Conservation (phyloP, 371 early-diverging fungal species). For the Ecytonucleospora hepatopenaei region DNA sequence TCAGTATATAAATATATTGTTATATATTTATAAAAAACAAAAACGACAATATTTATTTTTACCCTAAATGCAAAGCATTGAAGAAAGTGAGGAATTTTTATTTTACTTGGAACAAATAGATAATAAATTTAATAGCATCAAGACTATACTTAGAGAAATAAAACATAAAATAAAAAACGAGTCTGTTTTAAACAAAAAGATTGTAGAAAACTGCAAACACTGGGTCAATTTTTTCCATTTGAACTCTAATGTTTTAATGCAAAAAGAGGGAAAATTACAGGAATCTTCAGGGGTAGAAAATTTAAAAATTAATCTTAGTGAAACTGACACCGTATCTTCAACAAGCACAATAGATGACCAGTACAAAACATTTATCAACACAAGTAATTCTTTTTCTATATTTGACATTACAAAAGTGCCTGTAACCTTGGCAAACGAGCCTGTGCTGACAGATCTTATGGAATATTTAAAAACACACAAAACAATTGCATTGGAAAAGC, state of each 20-base stretch:
- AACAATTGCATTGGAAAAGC: conserved; percentile 17
- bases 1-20: not conserved
- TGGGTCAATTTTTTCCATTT: conserved; percentile 31
- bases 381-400: not conserved
- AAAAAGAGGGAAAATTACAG: not conserved
- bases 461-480: conserved; percentile 18
- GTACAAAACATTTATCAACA: not conserved
- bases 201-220: conserved; percentile 20
- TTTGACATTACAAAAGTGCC: conserved; percentile 41
- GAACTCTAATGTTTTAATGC: not conserved
- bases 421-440: conserved; percentile 31
- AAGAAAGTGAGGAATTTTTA: conserved; percentile 45
- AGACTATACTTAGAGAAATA: conserved; percentile 38
- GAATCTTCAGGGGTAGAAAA: not conserved
- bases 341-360: not conserved
- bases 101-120: conserved; percentile 43
- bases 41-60: not conserved
- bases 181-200: conserved; percentile 8
- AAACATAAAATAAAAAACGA: conserved; percentile 21
- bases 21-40: not conserved
- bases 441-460: conserved; percentile 24
- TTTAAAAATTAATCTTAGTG: not conserved
- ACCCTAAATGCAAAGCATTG: conserved; percentile 5
- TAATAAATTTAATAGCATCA: conserved; percentile 38
- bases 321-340: not conserved